Evolutionary conservation across 352 stramenopile species (phyloP).

Genomic region (Pythium sukuiense): DNA sequence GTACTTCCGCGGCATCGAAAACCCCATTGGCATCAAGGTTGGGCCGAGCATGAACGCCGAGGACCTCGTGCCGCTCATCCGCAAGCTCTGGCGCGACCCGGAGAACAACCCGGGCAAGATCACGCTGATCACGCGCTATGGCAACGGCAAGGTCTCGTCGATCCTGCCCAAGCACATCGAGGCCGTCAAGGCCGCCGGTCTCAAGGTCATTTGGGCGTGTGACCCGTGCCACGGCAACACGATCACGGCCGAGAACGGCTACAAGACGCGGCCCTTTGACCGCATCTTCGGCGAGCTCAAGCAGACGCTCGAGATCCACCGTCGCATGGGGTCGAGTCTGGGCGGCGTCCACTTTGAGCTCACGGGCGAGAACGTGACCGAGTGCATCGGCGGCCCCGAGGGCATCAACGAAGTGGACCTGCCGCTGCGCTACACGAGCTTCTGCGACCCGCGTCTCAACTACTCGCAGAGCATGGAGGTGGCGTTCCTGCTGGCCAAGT

Average conservation of each 20-base stretch:
- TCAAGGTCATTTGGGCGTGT: constrained; percentile 97
- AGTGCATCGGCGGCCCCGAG: constrained; percentile 97
- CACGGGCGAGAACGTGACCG: constrained; percentile 98
- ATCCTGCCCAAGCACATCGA: constrained; percentile 95
- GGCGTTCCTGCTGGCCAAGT: constrained; percentile 96
- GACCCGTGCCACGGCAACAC: constrained; percentile 98
- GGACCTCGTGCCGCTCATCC: constrained; percentile 95
- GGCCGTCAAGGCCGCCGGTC: constrained; percentile 93
- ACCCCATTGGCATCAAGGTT: constrained; percentile 98
- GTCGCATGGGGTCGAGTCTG: constrained; percentile 91
- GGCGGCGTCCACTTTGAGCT: constrained; percentile 97
- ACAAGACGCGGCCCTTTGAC: constrained; percentile 98
- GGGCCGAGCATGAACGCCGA: constrained; percentile 94
- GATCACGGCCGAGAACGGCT: constrained; percentile 94
- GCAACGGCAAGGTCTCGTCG: constrained; percentile 91
- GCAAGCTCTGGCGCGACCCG: constrained; percentile 94
- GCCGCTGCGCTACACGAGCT: constrained; percentile 94
- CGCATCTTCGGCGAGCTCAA: constrained; percentile 95
- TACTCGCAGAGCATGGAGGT: constrained; percentile 98
- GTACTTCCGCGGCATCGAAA: constrained; percentile 97
- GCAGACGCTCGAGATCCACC: constrained; percentile 98
- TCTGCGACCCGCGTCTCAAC: constrained; percentile 98
- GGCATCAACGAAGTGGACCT: constrained; percentile 94
- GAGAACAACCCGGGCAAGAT: constrained; percentile 94
- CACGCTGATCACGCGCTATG: constrained; percentile 98